Percentiles rank a stretch among this genome's conserved stretches.
phyloP scores from a whole-genome alignment of 306 rosid species.

The Purshia tridentata region DNA sequence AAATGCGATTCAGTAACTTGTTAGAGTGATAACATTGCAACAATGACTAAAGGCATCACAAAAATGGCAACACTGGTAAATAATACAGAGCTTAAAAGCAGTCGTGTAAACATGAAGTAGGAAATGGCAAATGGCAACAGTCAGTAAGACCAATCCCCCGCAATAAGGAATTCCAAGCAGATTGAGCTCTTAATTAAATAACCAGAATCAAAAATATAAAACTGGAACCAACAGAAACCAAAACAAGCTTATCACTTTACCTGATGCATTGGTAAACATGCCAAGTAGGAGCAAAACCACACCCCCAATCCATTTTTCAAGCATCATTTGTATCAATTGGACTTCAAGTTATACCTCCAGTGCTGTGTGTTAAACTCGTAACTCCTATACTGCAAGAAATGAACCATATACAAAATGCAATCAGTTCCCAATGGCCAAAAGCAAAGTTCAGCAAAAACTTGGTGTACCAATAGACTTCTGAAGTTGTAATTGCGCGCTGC shows the following conservation, averaged over 20 bases:
- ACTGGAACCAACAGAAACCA: constrained; percentile 9
- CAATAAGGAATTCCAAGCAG: not conserved
- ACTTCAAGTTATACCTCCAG: constrained; percentile 31
- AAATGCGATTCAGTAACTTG: constrained; percentile 17
- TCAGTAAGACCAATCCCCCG: not conserved
- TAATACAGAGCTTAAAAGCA: not conserved
- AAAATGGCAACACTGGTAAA: not conserved
- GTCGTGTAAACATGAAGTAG: not conserved
- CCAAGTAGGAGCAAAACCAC: constrained; percentile 51
- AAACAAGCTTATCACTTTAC: constrained; percentile 36
- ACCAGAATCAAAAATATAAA: not conserved
- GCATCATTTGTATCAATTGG: constrained; percentile 51
- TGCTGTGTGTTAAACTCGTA: constrained; percentile 10
- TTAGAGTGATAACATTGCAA: constrained; percentile 9
- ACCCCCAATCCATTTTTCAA: constrained; percentile 38
- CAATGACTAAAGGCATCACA: not conserved
- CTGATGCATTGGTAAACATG: constrained; percentile 48
- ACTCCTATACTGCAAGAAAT: constrained; percentile 31
- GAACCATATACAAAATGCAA: constrained; percentile 10
- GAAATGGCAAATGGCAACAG: not conserved
- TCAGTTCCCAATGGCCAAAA: constrained; percentile 17
- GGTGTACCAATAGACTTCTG: not conserved
- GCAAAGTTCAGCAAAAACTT: not conserved
- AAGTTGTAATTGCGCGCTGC: not conserved
- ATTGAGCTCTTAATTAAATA: not conserved